Conservation (phyloP, 495 filamentous ascomycete species). For the Aspergillus ostianus region DNA sequence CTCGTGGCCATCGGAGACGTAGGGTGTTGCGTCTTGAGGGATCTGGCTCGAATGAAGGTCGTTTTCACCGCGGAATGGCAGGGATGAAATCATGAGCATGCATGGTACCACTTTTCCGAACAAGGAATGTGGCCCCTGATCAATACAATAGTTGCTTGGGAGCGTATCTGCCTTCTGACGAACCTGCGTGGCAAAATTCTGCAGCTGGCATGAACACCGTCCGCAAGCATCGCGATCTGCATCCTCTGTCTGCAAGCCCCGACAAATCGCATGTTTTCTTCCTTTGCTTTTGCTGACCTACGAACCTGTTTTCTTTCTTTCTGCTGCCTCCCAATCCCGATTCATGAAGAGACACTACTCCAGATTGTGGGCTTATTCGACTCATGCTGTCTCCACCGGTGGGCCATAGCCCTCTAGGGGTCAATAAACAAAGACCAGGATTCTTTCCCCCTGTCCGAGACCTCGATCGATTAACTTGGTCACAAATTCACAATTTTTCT, state of each 20-base stretch:
- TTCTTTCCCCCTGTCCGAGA: not conserved
- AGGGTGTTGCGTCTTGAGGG: not conserved
- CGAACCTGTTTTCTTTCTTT: conserved; percentile 2
- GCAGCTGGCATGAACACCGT: not conserved
- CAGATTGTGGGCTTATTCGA: not conserved
- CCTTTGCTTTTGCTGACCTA: not conserved
- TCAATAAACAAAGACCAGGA: not conserved
- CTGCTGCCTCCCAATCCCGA: not conserved
- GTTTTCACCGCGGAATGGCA: not conserved
- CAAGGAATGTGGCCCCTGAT: not conserved
- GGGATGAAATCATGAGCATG: not conserved
- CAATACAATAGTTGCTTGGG: not conserved
- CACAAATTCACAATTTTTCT: not conserved
- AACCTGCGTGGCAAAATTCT: not conserved
- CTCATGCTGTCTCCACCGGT: not conserved
- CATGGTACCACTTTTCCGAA: not conserved
- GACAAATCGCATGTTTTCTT: not conserved
- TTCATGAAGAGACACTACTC: not conserved
- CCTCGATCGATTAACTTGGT: not conserved
- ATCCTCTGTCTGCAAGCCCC: not conserved
- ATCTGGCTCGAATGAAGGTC: not conserved
- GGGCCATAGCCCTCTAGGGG: not conserved
- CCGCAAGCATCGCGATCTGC: not conserved
- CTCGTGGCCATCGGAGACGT: not conserved
- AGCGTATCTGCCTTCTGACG: not conserved